Evolutionary conservation across 345 rosid species (phyloP).

Genomic region (Pelargonium nanum): DNA sequence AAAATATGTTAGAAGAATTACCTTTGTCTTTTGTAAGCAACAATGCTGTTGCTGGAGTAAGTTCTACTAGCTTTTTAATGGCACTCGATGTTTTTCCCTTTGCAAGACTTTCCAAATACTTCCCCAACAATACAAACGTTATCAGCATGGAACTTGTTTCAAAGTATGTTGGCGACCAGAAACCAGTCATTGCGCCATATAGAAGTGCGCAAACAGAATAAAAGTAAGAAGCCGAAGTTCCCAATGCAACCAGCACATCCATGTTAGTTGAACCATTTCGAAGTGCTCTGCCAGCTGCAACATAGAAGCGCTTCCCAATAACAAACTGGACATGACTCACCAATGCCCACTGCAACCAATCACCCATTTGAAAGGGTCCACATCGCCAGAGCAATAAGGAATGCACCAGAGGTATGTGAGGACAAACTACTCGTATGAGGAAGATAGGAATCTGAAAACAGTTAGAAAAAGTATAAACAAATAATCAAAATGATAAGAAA

Average conservation of each 20-base stretch:
- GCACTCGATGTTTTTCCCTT: slow-evolving; percentile 99
- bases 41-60: slow-evolving; percentile 90
- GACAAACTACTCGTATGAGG: slow-evolving; percentile 84
- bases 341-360: slow-evolving; percentile 97
- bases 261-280: slow-evolving; percentile 97
- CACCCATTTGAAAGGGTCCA: slow-evolving; percentile 91
- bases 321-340: slow-evolving; percentile 89
- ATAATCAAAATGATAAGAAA: slow-evolving; percentile 11
- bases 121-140: slow-evolving; percentile 92
- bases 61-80: slow-evolving; percentile 91
- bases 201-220: slow-evolving; percentile 91
- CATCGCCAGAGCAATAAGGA: slow-evolving; percentile 75
- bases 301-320: slow-evolving; percentile 88
- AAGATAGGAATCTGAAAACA: slow-evolving; percentile 79
- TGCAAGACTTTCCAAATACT: slow-evolving; percentile 92
- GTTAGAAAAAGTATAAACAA: slow-evolving; percentile 4
- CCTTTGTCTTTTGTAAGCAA: slow-evolving; percentile 79
- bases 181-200: slow-evolving; percentile 89
- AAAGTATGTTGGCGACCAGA: slow-evolving; percentile 93
- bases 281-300: slow-evolving; percentile 97
- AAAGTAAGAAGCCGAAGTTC: slow-evolving; percentile 90
- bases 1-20: slow-evolving; percentile 8
- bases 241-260: slow-evolving; percentile 97
- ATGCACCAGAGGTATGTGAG: slow-evolving; percentile 64
- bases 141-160: slow-evolving; percentile 98